Conservation (phyloP, 2,329 filamentous ascomycete genomes). For the Salinomyces thailandicus region DNA sequence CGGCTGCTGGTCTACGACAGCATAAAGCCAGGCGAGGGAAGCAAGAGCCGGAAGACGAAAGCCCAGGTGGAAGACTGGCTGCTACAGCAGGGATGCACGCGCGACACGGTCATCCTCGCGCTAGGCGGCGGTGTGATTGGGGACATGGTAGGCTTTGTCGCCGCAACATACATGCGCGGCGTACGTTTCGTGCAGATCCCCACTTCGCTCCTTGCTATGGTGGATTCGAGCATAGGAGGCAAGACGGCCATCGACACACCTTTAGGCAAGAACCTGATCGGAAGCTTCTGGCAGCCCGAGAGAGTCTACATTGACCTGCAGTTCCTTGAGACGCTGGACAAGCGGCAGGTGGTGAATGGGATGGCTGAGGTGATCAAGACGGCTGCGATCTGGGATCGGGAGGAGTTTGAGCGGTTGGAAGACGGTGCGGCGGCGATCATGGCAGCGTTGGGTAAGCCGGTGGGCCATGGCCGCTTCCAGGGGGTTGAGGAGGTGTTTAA, state of each 20-base stretch:
- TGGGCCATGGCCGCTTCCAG: conserved; percentile 51
- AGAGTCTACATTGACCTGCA: conserved; percentile 89
- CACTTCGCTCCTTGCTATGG: conserved; percentile 90
- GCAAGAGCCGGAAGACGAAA: conserved; percentile 88
- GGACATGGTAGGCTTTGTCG: conserved; percentile 95
- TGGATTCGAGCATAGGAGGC: conserved; percentile 94
- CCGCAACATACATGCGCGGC: conserved; percentile 96
- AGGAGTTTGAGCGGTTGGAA: conserved; percentile 76
- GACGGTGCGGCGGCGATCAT: conserved; percentile 69
- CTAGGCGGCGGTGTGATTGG: conserved; percentile 94
- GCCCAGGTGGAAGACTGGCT: conserved; percentile 97
- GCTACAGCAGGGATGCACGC: conserved; percentile 79
- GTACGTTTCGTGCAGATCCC: conserved; percentile 94
- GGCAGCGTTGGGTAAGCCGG: conserved; percentile 53
- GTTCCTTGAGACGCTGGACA: conserved; percentile 82
- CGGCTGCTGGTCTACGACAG: conserved; percentile 78
- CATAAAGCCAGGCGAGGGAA: conserved; percentile 84
- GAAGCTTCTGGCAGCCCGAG: conserved; percentile 91
- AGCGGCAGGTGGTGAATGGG: conserved; percentile 91
- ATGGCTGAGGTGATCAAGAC: conserved; percentile 89
- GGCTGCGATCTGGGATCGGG: conserved; percentile 87
- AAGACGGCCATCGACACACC: conserved; percentile 98
- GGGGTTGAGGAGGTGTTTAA: conserved; percentile 48
- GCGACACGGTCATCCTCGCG: conserved; percentile 90
- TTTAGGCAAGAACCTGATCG: conserved; percentile 89